Conservation (phyloP, 1,284 basidiomycete genomes). For the Polyporus tsugae region DNA sequence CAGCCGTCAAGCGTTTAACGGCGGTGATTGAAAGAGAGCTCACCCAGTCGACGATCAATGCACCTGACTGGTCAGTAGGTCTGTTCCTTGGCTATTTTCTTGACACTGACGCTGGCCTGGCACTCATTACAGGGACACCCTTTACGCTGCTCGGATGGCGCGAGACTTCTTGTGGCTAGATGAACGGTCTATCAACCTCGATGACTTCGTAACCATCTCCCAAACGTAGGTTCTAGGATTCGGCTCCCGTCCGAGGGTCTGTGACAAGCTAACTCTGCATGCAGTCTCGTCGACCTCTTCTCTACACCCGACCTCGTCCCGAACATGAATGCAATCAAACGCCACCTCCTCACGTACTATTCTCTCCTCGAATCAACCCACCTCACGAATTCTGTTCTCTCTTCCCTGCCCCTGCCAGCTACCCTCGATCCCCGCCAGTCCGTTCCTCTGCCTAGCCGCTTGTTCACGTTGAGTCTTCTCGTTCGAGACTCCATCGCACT, state of each 20-base stretch:
- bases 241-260: constrained; percentile 15
- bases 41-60: constrained; percentile 85
- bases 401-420: constrained; percentile 79
- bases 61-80: constrained; percentile 84
- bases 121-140: constrained; percentile 71
- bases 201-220: constrained; percentile 84
- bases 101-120: constrained; percentile 8
- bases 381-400: constrained; percentile 84
- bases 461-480: constrained; percentile 82
- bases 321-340: constrained; percentile 68
- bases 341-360: constrained; percentile 85
- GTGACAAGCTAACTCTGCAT: constrained; percentile 27
- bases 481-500: constrained; percentile 77
- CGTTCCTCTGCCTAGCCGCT: constrained; percentile 80
- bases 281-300: constrained; percentile 84
- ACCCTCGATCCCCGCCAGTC: constrained; percentile 80
- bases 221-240: constrained; percentile 72
- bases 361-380: constrained; percentile 85
- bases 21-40: constrained; percentile 76
- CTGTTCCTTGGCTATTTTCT: neutral
- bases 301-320: constrained; percentile 69
- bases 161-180: constrained; percentile 89
- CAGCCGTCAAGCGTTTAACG: constrained; percentile 90
- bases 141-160: constrained; percentile 89
- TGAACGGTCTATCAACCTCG: constrained; percentile 76